Base-by-base conservation (phyloP, 768 basidiomycete genomes). In the Rhizopogon salebrosus region DNA sequence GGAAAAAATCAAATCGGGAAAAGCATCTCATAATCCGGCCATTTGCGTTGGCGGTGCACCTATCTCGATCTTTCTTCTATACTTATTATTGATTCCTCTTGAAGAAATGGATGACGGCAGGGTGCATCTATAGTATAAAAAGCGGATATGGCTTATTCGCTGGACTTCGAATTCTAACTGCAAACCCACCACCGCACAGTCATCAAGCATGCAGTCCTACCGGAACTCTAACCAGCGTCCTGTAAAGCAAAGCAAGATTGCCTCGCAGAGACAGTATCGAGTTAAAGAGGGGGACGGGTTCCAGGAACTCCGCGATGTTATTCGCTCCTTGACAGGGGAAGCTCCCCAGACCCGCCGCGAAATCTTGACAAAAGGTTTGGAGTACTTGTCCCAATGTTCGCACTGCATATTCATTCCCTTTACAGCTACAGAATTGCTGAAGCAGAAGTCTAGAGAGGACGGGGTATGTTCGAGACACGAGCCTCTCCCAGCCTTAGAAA, bases 231-330 rank as follows among this genome's bases (percentile, higher is more conserved):
- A n/a, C 20, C 45, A 46, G 3, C 45, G 45, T 23, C 45, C 45
- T 5, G 37, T 24, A 20, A 54, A 41, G 42, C 48, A 36, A 26
- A 38, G 42, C 36, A 54, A 57, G 37, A 50, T 38, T 9, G 41
- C 48, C 26, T 65, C 65, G 4, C 66, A 69, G 22, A 54, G 65
- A 49, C 61, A 57, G 24, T 67, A 69, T 27, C 65, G 65, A 16
- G 60, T 57, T 43, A 66, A 66, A 51, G 65, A 69, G 51, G 60
- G 58, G 14, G 63, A 63, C 41, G 63, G 67, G 23, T 69, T 67
- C 57, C 51, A 57, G n/a, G 67, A 69, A 29, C 62, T 67, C 16
- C 63, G 63, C 39, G 52, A 59, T 6, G 58, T 63, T 14, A 26
- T 66, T 6, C 59, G 61, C 40, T 51, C 64, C 2, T 56, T 67